Evolutionary conservation across 2,329 filamentous ascomycete genomes (phyloP).

Genomic region (Biscogniauxia mediterranea): DNA sequence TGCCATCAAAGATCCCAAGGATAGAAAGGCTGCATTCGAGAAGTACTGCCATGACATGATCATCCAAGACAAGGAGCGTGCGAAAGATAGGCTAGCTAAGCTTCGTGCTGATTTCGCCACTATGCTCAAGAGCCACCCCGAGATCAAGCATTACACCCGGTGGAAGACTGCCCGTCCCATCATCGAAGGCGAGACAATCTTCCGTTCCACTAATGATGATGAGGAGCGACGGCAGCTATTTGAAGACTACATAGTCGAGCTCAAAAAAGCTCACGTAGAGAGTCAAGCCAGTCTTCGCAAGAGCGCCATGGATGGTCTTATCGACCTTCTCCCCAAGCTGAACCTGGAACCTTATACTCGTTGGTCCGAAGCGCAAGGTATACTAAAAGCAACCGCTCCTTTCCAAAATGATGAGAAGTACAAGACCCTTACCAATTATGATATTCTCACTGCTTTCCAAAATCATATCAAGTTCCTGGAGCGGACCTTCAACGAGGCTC

Average conservation of each 20-base stretch:
- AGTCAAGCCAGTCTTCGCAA: slow-evolving; percentile 70
- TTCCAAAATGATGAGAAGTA: slow-evolving; percentile 85
- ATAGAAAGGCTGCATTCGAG: slow-evolving; percentile 87
- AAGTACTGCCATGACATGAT: slow-evolving; percentile 91
- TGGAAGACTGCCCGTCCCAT: slow-evolving; percentile 96
- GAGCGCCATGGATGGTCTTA: slow-evolving; percentile 80
- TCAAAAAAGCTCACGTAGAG: slow-evolving; percentile 79
- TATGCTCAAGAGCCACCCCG: slow-evolving; percentile 94
- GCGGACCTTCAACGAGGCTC: slow-evolving; percentile 84
- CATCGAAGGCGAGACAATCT: slow-evolving; percentile 92
- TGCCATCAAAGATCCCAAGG: slow-evolving; percentile 87
- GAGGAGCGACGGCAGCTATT: slow-evolving; percentile 86
- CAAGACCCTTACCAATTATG: slow-evolving; percentile 78
- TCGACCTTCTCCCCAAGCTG: slow-evolving; percentile 73
- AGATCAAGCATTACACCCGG: slow-evolving; percentile 94
- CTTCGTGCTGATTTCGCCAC: slow-evolving; percentile 89
- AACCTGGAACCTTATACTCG: slow-evolving; percentile 90
- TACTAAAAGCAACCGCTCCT: slow-evolving; percentile 73
- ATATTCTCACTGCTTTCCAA: slow-evolving; percentile 90
- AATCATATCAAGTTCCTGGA: slow-evolving; percentile 92
- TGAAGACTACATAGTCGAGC: slow-evolving; percentile 84
- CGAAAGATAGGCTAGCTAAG: slow-evolving; percentile 89
- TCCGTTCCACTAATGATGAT: slow-evolving; percentile 86
- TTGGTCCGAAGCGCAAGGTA: slow-evolving; percentile 85
- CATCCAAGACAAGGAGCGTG: slow-evolving; percentile 88